These are phyloP conservation scores for Aspergillus caelatus DNA, from an alignment of 2,329 filamentous ascomycete genomes.

Conservation along the genomic window DNA sequence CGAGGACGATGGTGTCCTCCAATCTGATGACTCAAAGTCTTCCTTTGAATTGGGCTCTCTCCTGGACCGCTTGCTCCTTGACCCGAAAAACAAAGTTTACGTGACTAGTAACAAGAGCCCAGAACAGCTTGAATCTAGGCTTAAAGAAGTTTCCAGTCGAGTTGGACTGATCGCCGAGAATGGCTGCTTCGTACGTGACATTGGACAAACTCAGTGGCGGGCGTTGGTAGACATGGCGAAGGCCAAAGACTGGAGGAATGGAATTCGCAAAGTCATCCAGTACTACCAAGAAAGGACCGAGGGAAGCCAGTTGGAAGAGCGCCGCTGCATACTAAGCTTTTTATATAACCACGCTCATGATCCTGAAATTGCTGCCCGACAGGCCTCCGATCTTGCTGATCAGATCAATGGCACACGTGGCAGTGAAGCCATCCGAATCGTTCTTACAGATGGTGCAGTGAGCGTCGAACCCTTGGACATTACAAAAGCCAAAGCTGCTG, in stretches of 20 bases:
- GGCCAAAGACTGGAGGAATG: slow-evolving; percentile 76
- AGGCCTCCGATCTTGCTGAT: slow-evolving; percentile 84
- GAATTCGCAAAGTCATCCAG: slow-evolving; percentile 77
- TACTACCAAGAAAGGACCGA: slow-evolving; percentile 90
- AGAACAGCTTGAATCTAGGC: slow-evolving; percentile 81
- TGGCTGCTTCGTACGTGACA: slow-evolving; percentile 80
- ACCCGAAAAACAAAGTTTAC: slow-evolving; percentile 81
- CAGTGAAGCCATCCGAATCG: slow-evolving; percentile 77
- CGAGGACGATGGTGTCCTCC: slow-evolving; percentile 81
- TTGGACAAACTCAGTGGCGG: slow-evolving; percentile 68
- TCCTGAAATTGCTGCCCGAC: slow-evolving; percentile 72
- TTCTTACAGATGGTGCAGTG: slow-evolving; percentile 77
- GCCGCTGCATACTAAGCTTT: slow-evolving; percentile 83
- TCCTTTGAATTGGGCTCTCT: slow-evolving; percentile 77
- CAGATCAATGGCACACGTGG: slow-evolving; percentile 93
- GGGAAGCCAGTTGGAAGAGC: slow-evolving; percentile 80
- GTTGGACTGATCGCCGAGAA: slow-evolving; percentile 91
- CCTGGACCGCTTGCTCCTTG: slow-evolving; percentile 73
- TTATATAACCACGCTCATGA: slow-evolving; percentile 81
- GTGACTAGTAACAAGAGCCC: slow-evolving; percentile 85
- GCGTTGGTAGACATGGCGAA: slow-evolving; percentile 72
- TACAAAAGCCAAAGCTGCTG: slow-evolving; percentile 81
- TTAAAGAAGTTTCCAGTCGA: slow-evolving; percentile 65
- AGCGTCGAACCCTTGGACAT: slow-evolving; percentile 82
- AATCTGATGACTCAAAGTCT: slow-evolving; percentile 71